Conservation (phyloP, 208 protist species). For the Crithidia acanthocephali region DNA sequence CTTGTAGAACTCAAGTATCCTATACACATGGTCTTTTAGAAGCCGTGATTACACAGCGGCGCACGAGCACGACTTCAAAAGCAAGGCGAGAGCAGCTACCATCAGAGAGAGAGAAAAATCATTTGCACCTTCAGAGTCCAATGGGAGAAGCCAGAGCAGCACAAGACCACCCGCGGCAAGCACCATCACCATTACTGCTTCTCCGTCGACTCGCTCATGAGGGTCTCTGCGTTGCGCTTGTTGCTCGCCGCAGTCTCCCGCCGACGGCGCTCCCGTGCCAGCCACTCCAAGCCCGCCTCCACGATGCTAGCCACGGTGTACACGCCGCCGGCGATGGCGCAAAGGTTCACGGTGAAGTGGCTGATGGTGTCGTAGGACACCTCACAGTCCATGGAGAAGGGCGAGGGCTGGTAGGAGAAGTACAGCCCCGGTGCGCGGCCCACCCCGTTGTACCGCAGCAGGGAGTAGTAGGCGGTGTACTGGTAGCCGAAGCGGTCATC, state of each 20-base stretch:
- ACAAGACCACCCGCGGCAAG: too few relatives aligned
- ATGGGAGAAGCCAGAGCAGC: too few relatives aligned
- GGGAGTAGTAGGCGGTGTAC: slow-evolving; percentile 33
- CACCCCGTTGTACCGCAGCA: slow-evolving; percentile 21
- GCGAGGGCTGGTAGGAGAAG: slow-evolving; percentile 30
- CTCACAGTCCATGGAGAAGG: slow-evolving; percentile 35
- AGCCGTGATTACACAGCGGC: too few relatives aligned
- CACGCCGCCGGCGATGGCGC: slow-evolving; percentile 61
- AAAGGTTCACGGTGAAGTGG: slow-evolving; percentile 65
- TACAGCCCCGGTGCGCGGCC: slow-evolving; percentile 26
- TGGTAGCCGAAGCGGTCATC: slow-evolving; percentile 25
- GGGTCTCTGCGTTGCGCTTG: slow-evolving; percentile 13
- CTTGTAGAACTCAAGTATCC: too few relatives aligned
- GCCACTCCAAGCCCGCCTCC: slow-evolving; percentile 29
- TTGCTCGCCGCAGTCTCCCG: slow-evolving; percentile 12
- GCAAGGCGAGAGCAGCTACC: too few relatives aligned
- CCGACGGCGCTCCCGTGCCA: slow-evolving; percentile 19
- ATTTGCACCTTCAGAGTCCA: too few relatives aligned
- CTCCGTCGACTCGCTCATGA: background rate
- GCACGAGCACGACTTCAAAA: too few relatives aligned
- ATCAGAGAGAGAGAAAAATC: too few relatives aligned
- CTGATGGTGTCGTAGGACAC: slow-evolving; percentile 33
- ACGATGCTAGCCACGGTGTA: slow-evolving; percentile 58
- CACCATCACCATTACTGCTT: background rate
- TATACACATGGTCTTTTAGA: too few relatives aligned